Base-by-base conservation (phyloP, 345 rosid species). In the Aquilaria yunnanensis region DNA sequence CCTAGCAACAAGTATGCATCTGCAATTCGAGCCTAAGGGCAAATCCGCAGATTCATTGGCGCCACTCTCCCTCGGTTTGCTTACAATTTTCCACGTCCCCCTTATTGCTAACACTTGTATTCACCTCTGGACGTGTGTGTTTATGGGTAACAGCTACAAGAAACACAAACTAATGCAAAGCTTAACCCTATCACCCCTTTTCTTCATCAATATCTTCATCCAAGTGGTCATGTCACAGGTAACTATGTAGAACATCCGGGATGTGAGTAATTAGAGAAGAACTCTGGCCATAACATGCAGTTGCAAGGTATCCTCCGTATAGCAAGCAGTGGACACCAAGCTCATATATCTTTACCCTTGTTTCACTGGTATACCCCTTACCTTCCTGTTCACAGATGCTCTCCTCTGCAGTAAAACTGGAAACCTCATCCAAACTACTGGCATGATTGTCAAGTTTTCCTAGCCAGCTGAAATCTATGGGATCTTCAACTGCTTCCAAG, bases 321-420 rank as follows among this genome's bases (percentile, higher is more conserved):
- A 72, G 65, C 52, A 78, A 68, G 75, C 96, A 87, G 64, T 92
- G 96, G 48, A 80, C 68, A 56, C 86, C 90, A 47, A 89, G 89
- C 70, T 70, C 54, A 54, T 63, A 76, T 50, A 81, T 34, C 14
- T 50, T 49, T 32, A 43, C 37, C 69, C 66, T 80, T 54, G 45
- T 67, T 47, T 74, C 73, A 55, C 60, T 57, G 23, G 30, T 59
- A 5, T 51, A 63, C 62, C 51, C 71, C 51, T 60, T 47, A 7
- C 57, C 65, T 41, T 78, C 53, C 33, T 14, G 57, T 66, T 14
- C 53, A 41, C 34, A 62, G 49, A 11, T 58, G 41, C 43, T 8
- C 51, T 56, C 57, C 56, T 32, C 62, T 0, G 48, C 59, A 47
- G 46, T 37, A 32, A 29, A 33, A 23, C 33, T 12, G 3, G 59